Conservation (phyloP, 768 basidiomycete genomes). For the Neoboletus brunneissimus region DNA sequence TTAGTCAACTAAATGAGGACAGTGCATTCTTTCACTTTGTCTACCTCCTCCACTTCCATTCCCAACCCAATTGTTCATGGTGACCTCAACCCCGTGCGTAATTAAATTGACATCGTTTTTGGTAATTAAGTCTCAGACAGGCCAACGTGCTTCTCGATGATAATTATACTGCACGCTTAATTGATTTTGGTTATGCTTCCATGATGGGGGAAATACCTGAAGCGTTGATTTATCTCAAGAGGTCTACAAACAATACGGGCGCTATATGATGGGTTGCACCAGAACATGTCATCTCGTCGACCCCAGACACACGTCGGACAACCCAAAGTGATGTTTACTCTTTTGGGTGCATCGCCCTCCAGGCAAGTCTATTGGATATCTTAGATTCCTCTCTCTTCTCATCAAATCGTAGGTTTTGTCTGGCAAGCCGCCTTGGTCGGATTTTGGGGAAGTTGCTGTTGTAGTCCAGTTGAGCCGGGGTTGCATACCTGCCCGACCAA, state of each 20-base stretch:
- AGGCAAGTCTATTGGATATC: background rate
- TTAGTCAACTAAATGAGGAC: background rate
- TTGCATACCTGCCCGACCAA: background rate
- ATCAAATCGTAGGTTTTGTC: background rate
- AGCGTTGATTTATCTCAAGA: background rate
- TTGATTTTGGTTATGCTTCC: background rate
- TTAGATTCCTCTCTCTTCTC: background rate
- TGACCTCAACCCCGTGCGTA: background rate
- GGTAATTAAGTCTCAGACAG: background rate
- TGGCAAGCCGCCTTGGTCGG: no score
- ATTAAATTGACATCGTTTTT: no score
- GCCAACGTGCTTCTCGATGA: background rate
- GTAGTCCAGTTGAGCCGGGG: background rate
- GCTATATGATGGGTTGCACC: conserved; percentile 1
- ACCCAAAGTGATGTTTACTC: conserved; percentile 1
- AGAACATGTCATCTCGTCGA: background rate
- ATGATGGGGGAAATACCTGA: conserved; percentile 1
- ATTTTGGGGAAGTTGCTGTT: background rate
- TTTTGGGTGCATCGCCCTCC: background rate
- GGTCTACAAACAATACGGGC: background rate
- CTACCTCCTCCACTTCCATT: background rate
- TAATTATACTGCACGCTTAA: background rate
- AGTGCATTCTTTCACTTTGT: background rate
- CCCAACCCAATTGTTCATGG: background rate
- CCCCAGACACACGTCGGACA: background rate